phyloP scores from a whole-genome alignment of 768 basidiomycete species.

The Agaricus subrufescens region DNA sequence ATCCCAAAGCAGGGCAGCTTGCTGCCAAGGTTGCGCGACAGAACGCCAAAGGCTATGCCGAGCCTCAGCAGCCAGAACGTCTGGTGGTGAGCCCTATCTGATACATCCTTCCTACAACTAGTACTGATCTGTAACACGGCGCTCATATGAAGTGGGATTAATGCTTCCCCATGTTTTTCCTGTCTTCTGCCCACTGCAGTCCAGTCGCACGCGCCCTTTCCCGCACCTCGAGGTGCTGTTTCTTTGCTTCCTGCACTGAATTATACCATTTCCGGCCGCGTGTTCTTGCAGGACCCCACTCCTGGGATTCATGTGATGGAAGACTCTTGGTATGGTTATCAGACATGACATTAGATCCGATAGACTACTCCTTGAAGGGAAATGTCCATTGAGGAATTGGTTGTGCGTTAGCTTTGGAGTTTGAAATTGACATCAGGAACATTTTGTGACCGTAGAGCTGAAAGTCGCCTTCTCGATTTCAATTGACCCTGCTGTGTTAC shows the following conservation, averaged over 20 bases:
- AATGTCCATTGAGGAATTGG: constrained; percentile 1
- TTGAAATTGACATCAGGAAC: background rate
- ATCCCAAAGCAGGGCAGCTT: constrained; percentile 46
- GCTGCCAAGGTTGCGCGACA: constrained; percentile 38
- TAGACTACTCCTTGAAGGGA: constrained; percentile 3
- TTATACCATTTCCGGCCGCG: constrained; percentile 8
- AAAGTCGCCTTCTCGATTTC: too few species aligned
- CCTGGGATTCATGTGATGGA: background rate
- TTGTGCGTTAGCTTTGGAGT: background rate
- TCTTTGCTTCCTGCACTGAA: constrained; percentile 1
- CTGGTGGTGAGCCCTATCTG: constrained; percentile 33
- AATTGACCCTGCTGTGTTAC: background rate
- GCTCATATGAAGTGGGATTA: constrained; percentile 13
- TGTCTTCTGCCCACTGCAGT: background rate
- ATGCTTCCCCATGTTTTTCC: background rate
- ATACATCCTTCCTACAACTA: background rate
- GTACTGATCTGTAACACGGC: constrained; percentile 5
- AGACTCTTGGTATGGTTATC: constrained; percentile 1
- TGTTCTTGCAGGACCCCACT: background rate
- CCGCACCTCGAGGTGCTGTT: constrained; percentile 4
- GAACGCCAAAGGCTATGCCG: constrained; percentile 23
- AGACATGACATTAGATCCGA: constrained; percentile 7
- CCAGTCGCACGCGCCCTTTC: too few species aligned
- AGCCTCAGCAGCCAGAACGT: constrained; percentile 30
- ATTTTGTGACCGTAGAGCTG: too few species aligned